These are phyloP conservation scores for Chlorella sp. DNA, from an alignment of 139 green algal species.

Conservation along the genomic window DNA sequence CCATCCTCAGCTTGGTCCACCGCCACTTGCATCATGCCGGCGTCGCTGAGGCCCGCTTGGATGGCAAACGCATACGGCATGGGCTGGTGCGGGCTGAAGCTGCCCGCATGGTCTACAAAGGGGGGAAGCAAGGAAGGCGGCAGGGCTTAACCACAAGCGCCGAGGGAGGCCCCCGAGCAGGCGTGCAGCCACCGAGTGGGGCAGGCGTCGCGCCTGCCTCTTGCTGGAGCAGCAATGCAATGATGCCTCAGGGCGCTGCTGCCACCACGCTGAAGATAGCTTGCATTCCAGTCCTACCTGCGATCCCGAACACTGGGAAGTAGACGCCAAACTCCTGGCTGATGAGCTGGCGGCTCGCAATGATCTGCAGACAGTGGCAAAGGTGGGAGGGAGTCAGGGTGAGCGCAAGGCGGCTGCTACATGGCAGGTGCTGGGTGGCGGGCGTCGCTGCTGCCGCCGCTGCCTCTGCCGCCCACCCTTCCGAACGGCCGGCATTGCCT, in stretches of 20 bases:
- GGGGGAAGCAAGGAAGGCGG: not conserved
- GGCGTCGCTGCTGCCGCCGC: too few relatives aligned
- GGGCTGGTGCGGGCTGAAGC: not conserved
- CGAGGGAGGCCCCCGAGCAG: not conserved
- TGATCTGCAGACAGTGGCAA: too few relatives aligned
- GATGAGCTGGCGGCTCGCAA: not conserved
- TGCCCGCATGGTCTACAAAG: not conserved
- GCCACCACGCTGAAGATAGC: not conserved
- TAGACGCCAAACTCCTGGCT: not conserved
- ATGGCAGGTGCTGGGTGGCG: too few relatives aligned
- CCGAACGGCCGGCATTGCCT: too few relatives aligned
- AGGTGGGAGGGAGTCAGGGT: too few relatives aligned
- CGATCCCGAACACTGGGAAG: not conserved
- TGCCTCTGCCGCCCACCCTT: too few relatives aligned
- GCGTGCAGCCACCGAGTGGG: not conserved
- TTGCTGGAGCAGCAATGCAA: too few relatives aligned
- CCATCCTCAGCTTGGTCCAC: not conserved
- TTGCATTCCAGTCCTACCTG: not conserved
- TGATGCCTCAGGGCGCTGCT: not conserved
- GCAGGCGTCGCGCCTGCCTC: not conserved
- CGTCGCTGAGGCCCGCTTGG: not conserved
- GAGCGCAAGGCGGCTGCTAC: too few relatives aligned
- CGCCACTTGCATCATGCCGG: constrained; percentile 13
- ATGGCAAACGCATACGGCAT: not conserved
- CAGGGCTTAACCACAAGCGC: not conserved